Evolutionary conservation across 2,329 filamentous ascomycete genomes (phyloP).

Genomic region (Penicillium griseofulvum): DNA sequence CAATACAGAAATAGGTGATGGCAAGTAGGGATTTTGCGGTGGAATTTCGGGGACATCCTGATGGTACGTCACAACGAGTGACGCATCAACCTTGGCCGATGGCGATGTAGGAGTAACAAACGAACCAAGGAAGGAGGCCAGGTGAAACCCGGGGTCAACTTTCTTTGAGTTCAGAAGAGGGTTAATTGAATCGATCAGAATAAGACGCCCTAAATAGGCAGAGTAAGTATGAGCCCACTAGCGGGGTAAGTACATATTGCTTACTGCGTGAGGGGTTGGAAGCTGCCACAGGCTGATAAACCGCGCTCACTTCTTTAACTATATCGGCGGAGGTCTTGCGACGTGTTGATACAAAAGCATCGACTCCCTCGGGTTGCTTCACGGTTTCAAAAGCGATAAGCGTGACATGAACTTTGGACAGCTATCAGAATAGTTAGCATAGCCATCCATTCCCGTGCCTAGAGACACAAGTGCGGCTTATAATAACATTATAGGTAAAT

Average conservation of each 20-base stretch:
- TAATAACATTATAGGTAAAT: conserved; percentile 8
- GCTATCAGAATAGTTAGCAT: conserved; percentile 21
- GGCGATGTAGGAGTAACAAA: conserved; percentile 57
- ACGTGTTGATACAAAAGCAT: conserved; percentile 65
- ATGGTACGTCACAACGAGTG: conserved; percentile 79
- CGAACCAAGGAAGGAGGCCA: conserved; percentile 68
- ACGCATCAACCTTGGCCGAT: conserved; percentile 49
- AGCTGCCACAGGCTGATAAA: conserved; percentile 21
- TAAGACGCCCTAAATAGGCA: conserved; percentile 58
- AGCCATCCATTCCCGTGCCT: too few species aligned
- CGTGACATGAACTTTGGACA: conserved; percentile 66
- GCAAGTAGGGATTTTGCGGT: conserved; percentile 48
- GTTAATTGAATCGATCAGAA: conserved; percentile 79
- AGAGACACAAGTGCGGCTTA: not conserved
- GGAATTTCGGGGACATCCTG: conserved; percentile 65
- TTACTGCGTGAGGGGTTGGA: conserved; percentile 29
- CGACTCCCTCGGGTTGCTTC: conserved; percentile 60
- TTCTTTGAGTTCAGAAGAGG: conserved; percentile 50
- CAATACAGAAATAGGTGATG: conserved; percentile 68
- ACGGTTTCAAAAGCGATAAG: conserved; percentile 77
- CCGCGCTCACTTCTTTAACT: conserved; percentile 57
- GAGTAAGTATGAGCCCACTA: not conserved
- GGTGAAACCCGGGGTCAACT: conserved; percentile 52
- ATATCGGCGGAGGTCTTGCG: conserved; percentile 59
- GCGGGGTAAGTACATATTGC: conserved; percentile 3